Evolutionary conservation across 352 stramenopile species (phyloP), one percentile per base, ranked within the genome.

Genomic region (Albugo laibachii): DNA sequence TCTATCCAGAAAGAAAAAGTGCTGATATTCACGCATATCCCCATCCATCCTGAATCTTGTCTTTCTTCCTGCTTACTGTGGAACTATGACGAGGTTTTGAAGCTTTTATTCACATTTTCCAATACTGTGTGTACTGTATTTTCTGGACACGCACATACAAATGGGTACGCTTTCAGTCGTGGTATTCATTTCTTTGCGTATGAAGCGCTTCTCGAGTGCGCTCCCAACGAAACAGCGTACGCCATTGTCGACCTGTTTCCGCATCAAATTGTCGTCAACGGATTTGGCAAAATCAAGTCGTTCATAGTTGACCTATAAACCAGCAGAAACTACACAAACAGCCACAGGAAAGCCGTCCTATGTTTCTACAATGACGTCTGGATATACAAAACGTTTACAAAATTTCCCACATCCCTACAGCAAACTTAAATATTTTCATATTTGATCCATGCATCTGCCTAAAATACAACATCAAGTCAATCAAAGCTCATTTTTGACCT

Each of bases 81-180:
- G 77, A 86, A 91, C 54, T 87, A 83, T 56, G 52, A 75, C 18
- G 63, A 78, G 49, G 52, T 87, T 15, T 47, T 87, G 15, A 52
- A 55, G 18, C 41, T 75, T 15, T 59, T 87, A 16, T 49, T 59
- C n/a, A 51, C 50, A 8, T 45, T 24, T 15, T 54, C 58, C 47
- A 21, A 52, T 1, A 76, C 66, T 40, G 72, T 91, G 24, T 63
- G 69, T 15, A 66, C 56, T 36, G 71, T 84, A 42, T 81, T 85
- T 50, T 75, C 65, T 4, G 77, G 77, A 15, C 77, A 91, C 51
- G 57, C 70, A 15, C 77, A 91, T 47, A 48, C 45, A 15, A 61
- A 83, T 34, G 74, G 65, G 19, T 82, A 83, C 48, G 53, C 58
- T 6, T 38, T 66, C 5, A 56, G 63, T 11, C 45, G 53, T 13